Evolutionary conservation across 495 filamentous ascomycete genomes (phyloP), one percentile per base, ranked within the genome.

Genomic region (Penicillium argentinense): DNA sequence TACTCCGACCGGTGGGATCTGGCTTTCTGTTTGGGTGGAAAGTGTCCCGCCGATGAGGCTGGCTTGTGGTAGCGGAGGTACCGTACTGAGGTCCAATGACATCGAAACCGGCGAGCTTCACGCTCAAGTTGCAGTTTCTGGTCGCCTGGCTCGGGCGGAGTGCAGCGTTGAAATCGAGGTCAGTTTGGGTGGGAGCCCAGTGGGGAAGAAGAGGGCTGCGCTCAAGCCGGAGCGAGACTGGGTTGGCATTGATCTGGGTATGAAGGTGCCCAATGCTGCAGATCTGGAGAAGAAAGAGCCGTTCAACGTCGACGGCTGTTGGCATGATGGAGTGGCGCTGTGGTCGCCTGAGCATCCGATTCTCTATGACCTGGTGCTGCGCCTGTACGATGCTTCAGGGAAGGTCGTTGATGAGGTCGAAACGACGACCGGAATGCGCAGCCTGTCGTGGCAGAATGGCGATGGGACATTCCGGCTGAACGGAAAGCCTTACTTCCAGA

Each of bases 391-490:
- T 37, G 47, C 11, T 3, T 14, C 28, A 1, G 54, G 59, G 0
- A 28, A 27, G 0, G 17, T 61, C 11, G 42, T 66, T 2, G 67
- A 71, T 39, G 54, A 60, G 33, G 49, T 71, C 3, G 22, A 53
- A 5, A 71, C 62, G 0, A 69, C 66, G 0, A 56, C 58, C 1
- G 68, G 68, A 2, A 71, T 71, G 68, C 66, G 66, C 30, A 61
- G 56, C 17, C 21, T 71, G 0, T 55, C 56, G 7, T 71, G 68
- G 68, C 49, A 60, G 11, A 62, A 28, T 9, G 64, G 62, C 0
- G 68, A 71, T 42, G 64, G 66, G 2, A 69, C 68, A 1, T 71
- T 71, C 59, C 55, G 62, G 9, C 42, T 71, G 11, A 71, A 71
- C 16, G 66, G 59, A 12, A 64, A 63, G 39, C 68, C 68, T 5